Evolutionary conservation across 2,329 filamentous ascomycete genomes (phyloP).

Genomic region (Colletotrichum sublineola): DNA sequence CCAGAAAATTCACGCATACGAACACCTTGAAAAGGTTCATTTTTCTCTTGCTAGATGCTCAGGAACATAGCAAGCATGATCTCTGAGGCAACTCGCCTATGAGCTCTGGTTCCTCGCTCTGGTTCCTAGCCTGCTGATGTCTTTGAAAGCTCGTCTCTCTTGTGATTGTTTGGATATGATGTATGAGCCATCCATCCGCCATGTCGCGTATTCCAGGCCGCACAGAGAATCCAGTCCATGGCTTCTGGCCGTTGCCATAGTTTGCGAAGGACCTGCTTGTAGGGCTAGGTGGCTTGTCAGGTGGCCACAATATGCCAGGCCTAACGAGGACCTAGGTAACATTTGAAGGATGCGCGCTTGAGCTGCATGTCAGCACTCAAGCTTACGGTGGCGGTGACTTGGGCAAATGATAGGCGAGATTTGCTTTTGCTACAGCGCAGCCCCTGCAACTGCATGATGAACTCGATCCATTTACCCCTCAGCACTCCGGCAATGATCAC

Average conservation of each 20-base stretch:
- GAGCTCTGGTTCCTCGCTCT: not conserved
- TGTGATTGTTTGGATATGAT: no score
- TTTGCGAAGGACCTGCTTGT: conserved; percentile 3
- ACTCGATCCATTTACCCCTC: not conserved
- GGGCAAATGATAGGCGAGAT: not conserved
- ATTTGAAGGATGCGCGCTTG: not conserved
- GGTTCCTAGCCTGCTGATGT: not conserved
- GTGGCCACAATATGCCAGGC: not conserved
- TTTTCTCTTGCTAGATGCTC: no score
- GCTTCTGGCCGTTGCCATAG: not conserved
- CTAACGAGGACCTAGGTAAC: not conserved
- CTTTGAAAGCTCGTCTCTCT: no score
- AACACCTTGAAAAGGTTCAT: not conserved
- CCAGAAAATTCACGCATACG: not conserved
- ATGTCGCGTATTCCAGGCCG: no score
- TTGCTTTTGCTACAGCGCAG: not conserved
- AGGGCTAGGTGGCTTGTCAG: not conserved
- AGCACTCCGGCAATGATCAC: not conserved
- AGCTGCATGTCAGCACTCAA: not conserved
- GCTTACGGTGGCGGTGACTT: not conserved
- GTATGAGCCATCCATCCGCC: not conserved
- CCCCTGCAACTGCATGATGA: conserved; percentile 7
- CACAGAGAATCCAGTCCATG: not conserved
- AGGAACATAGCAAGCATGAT: no score
- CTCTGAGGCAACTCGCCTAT: not conserved